phyloP scores from a whole-genome alignment of 2,329 filamentous ascomycete genomes.

The Botrytis deweyae region DNA sequence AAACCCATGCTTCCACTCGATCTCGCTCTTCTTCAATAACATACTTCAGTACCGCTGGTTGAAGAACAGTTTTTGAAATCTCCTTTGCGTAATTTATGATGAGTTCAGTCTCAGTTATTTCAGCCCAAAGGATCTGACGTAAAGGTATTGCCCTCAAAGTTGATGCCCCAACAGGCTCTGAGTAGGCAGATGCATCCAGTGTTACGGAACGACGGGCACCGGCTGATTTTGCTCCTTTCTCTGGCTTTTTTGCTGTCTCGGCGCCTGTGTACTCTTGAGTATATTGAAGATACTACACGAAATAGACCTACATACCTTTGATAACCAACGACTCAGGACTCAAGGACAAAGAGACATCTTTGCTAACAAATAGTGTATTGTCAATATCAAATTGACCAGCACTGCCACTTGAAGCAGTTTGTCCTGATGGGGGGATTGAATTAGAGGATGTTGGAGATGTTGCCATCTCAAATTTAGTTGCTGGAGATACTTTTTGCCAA shows the following conservation, averaged over 20 bases:
- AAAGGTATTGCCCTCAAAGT: constrained; percentile 19
- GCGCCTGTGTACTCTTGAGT: constrained; percentile 1
- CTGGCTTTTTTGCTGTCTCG: not conserved
- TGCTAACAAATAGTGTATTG: constrained; percentile 14
- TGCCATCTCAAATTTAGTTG: constrained; percentile 1
- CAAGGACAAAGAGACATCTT: constrained; percentile 11
- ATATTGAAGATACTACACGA: not conserved
- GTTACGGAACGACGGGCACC: constrained; percentile 20
- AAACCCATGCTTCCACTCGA: constrained; percentile 52
- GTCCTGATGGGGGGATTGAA: not conserved
- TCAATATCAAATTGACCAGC: constrained; percentile 3
- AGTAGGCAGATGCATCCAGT: constrained; percentile 14
- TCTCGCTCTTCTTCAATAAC: constrained; percentile 42
- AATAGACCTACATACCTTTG: constrained; percentile 1
- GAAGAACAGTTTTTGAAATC: constrained; percentile 12
- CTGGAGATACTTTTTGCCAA: not conserved
- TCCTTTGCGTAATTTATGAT: constrained; percentile 21
- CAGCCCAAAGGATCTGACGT: constrained; percentile 21
- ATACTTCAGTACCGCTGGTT: constrained; percentile 41
- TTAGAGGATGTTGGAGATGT: constrained; percentile 5
- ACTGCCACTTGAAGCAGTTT: not conserved
- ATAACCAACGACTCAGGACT: constrained; percentile 14
- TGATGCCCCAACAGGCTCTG: constrained; percentile 15
- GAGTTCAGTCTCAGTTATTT: constrained; percentile 15
- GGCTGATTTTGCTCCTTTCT: constrained; percentile 7